Evolutionary conservation across 2,329 filamentous ascomycete genomes (phyloP), one percentile per base, ranked within the genome.

Genomic region (Fusarium sp.): DNA sequence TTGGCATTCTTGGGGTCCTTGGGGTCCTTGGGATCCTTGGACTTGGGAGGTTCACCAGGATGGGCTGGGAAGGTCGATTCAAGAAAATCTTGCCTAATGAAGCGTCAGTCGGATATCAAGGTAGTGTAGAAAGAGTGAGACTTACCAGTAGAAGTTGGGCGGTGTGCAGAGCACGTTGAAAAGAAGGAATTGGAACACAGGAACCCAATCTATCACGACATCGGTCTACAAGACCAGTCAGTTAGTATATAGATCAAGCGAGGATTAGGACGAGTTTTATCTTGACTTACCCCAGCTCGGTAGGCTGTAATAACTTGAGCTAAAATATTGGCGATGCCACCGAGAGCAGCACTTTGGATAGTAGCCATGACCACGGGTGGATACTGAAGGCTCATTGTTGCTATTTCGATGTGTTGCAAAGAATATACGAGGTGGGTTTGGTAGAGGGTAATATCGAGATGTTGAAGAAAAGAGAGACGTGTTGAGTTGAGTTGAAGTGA

Each of bases 61-160:
- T 88, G 86, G 1, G 91, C 90, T 0, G 94, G 94, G 76, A 94
- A 97, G 6, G 84, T 81, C 8, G 86, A 82, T 80, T 97, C 94
- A 55, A 97, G 85, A 76, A 87, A 92, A 42, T 88, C 86, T 84
- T 97, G 94, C 87, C 87, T 89, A 71, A 10, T 34, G 2, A 32
- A n/a, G 22, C n/a, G 52, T 69, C 42, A 77, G 58, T 63, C 34
- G 27, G 32, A 55, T 37, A 22, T 52, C 57, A 16, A 18, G 46
- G 60, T 45, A 77, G 14, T n/a, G 57, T 68, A 60, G 30, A 24
- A 14, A 46, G 40, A 49, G 44, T n/a, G 47, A 34, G 34, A n/a
- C 81, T 73, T 79, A 89, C 94, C 94, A 97, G 74, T 93, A 77
- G 77, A 94, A 93, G 81, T 98, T 98, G 46, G 92, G 92, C 4